Base-by-base conservation (phyloP, 345 rosid genomes). In the Passiflora organensis region DNA sequence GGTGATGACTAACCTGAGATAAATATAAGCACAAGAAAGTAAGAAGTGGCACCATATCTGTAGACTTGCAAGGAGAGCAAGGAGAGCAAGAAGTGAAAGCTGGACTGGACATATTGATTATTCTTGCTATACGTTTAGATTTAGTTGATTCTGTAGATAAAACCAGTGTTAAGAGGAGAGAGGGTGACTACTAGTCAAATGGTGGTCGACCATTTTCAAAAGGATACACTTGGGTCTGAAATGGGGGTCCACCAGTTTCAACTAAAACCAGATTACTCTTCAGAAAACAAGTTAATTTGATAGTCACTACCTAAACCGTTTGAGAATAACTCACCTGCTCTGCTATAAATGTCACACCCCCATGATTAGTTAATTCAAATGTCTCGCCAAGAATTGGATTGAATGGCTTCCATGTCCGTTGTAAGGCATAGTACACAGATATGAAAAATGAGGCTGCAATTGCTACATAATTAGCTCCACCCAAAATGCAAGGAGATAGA, bases 321-420 rank as follows among this genome's bases (percentile, higher is more conserved):
- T n/a, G n/a, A n/a, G n/a, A n/a, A 47, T 55, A 51, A 36, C 59
- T 62, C 55, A 88, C 95, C 93, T 86, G 98, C 71, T 91, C 98
- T 49, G 96, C 47, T 41, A 91, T 73, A 73, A 88, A 91, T 51
- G 85, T 70, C 50, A 91, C 62, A 22, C 88, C 83, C 25, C 85
- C 87, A 77, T 91, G 84, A 69, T 88, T 86, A 39, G 48, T 62
- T 93, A 91, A 42, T 70, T 91, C 96, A 66, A 79, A 86, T 25
- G 96, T 88, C 72, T 91, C 98, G 2, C 98, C 96, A 61, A 91
- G 98, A 78, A 91, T 91, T 51, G 96, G 98, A 76, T 88, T 91
- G 64, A 91, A 91, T 18, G 93, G 96, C 73, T 91, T 88, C 98
- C 98, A 88, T 4, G 96, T 81, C 50, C 98, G 71, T 71, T 84